Percentiles rank a stretch among this genome's conserved stretches.
These are phyloP conservation scores for Quercus alba DNA, from an alignment of 306 rosid species.

Conservation along the genomic window DNA sequence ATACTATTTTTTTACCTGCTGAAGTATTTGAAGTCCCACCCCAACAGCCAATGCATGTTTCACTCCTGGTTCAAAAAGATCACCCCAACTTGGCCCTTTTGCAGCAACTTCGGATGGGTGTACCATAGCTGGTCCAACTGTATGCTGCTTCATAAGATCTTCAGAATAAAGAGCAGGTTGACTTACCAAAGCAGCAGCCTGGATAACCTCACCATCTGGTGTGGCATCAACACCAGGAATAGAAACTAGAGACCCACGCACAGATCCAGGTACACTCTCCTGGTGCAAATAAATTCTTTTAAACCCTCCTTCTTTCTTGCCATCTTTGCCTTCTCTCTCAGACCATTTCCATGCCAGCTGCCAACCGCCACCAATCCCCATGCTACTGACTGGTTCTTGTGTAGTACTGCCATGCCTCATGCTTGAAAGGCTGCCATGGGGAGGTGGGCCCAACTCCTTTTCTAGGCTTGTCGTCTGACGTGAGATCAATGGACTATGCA, in stretches of 20 bases:
- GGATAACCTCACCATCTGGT: constrained; percentile 55
- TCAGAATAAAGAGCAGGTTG: constrained; percentile 49
- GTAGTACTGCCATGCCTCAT: constrained; percentile 56
- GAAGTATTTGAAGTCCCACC: constrained; percentile 87
- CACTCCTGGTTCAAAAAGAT: constrained; percentile 82
- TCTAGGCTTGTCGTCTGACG: constrained; percentile 87
- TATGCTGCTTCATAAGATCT: constrained; percentile 60
- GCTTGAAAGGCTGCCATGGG: constrained; percentile 65
- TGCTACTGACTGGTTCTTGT: constrained; percentile 62
- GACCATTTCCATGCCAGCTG: constrained; percentile 97
- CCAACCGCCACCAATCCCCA: constrained; percentile 97
- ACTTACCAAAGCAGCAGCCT: constrained; percentile 79
- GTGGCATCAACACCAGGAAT: constrained; percentile 63
- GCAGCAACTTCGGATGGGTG: constrained; percentile 37
- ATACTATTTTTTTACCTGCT: constrained; percentile 59
- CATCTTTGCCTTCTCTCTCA: constrained; percentile 72
- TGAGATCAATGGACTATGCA: constrained; percentile 81
- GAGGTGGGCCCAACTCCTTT: constrained; percentile 58
- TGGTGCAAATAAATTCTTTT: constrained; percentile 88
- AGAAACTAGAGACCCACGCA: constrained; percentile 74
- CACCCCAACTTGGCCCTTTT: constrained; percentile 49
- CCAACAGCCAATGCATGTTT: constrained; percentile 83
- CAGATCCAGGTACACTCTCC: constrained; percentile 72
- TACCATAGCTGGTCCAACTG: constrained; percentile 69
- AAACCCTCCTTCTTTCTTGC: constrained; percentile 77